Conservation (phyloP, 441 rosid species). For the Erodium moschatum region DNA sequence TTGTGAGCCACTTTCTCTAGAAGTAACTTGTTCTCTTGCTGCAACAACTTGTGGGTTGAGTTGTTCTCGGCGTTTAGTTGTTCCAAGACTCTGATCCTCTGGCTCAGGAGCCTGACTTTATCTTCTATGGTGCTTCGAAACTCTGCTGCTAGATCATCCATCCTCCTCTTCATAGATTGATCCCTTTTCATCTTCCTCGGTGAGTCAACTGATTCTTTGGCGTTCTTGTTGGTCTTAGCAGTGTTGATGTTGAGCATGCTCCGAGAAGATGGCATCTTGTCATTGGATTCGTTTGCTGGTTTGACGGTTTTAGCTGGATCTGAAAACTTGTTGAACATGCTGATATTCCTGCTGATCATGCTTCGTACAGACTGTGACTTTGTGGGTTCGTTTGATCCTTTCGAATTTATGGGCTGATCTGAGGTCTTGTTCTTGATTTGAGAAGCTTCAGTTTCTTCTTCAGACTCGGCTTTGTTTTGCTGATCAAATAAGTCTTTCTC, state of each 20-base stretch:
- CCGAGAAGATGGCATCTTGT: background rate
- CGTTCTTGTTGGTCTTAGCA: background rate
- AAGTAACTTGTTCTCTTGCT: conserved; percentile 50
- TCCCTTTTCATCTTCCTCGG: conserved; percentile 39
- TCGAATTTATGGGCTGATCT: background rate
- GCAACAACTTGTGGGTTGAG: conserved; percentile 45
- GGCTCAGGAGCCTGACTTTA: conserved; percentile 75
- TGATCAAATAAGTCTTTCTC: conserved; percentile 41
- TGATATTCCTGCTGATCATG: conserved; percentile 36
- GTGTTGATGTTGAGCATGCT: background rate
- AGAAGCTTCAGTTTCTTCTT: conserved; percentile 18
- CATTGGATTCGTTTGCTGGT: background rate
- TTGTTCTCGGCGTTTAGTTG: conserved; percentile 69
- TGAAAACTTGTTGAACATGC: conserved; percentile 38
- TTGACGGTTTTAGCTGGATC: conserved; percentile 23
- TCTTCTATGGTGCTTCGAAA: conserved; percentile 50
- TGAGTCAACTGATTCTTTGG: conserved; percentile 40
- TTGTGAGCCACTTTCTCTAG: conserved; percentile 36
- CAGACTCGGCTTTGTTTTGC: conserved; percentile 43
- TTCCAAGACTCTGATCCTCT: conserved; percentile 81
- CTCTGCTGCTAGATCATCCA: conserved; percentile 47
- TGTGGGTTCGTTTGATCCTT: background rate
- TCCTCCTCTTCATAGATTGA: conserved; percentile 51
- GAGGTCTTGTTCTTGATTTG: background rate
- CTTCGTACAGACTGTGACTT: conserved; percentile 30